Base-by-base conservation (phyloP, 345 rosid genomes). In the Acer negundo region DNA sequence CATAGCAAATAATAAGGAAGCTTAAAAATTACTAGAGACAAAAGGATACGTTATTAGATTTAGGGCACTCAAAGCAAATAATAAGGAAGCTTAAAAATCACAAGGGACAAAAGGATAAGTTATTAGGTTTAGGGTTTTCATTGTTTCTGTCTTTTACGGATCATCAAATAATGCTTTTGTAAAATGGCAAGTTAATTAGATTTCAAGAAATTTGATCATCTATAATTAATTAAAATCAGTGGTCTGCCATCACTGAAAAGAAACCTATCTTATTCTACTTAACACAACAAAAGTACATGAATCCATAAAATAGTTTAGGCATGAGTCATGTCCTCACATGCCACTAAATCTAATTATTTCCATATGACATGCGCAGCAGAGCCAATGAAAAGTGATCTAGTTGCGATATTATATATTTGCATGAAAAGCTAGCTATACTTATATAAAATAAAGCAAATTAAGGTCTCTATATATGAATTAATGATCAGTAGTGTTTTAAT, bases 191-290 rank as follows among this genome's bases (percentile, higher is more conserved):
- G 47, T 53, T 64, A 62, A 58, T 42, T 35, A 75, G 71, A 74
- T 69, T n/a, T 67, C 49, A 53, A 59, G 81, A 65, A 62, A 65
- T 26, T 42, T 56, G 62, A 67, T 68, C 24, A 79, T 51, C 22
- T 15, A 56, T 74, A 74, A 58, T 74, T 31, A 81, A 72, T 46
- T 19, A 61, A 70, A 53, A 35, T 35, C 38, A 35, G 4, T 35
- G 81, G 84, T 80, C 82, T 79, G 87, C 88, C 88, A 87, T 72
- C 51, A 80, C 31, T 66, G 79, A 72, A 87, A 81, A 85, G 80
- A 53, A 69, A 62, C 53, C 76, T 73, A 76, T 78, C 44, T 61
- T 78, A 65, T 72, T 72, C 74, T 71, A 75, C 70, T 8, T 15
- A 53, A 24, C 46, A 72, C 61, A 42, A 46, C 74, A 40, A 83